phyloP scores from a whole-genome alignment of 352 stramenopile species.

The Thraustotheca clavata region DNA sequence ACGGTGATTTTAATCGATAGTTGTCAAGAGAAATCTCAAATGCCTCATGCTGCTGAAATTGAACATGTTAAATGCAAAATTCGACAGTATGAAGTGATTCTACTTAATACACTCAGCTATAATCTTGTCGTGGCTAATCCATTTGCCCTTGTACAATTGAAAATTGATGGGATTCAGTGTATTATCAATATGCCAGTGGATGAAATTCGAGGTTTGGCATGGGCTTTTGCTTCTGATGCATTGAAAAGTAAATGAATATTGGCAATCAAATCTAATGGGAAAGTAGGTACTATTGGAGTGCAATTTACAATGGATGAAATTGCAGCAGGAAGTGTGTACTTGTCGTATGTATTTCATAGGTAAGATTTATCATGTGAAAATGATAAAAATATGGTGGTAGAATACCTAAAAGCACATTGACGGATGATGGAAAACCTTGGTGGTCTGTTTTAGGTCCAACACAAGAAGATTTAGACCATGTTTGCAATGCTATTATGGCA shows the following conservation, averaged over 20 bases:
- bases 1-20: constrained; percentile 59
- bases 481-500: background rate
- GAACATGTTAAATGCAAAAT: constrained; percentile 52
- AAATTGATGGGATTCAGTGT: constrained; percentile 46
- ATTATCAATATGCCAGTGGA: constrained; percentile 40
- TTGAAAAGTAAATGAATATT: constrained; percentile 46
- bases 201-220: constrained; percentile 37
- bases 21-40: constrained; percentile 48
- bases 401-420: constrained; percentile 14
- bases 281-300: constrained; percentile 1
- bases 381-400: no score
- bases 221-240: constrained; percentile 50
- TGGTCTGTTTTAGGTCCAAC: constrained; percentile 50
- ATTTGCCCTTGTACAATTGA: constrained; percentile 45
- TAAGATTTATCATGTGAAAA: constrained; percentile 19
- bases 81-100: constrained; percentile 55
- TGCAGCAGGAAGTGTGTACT: constrained; percentile 54
- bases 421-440: constrained; percentile 52
- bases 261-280: constrained; percentile 32
- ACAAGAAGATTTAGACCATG: constrained; percentile 34
- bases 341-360: constrained; percentile 51
- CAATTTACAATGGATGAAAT: constrained; percentile 27
- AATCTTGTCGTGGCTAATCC: constrained; percentile 59
- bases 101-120: constrained; percentile 69
- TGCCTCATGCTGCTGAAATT: constrained; percentile 53